A percentile compares a stretch with the other conserved stretches of the same genome.
phyloP scores from a whole-genome alignment of 1,139 yeast species.

The Yamadazyma friedrichii region DNA sequence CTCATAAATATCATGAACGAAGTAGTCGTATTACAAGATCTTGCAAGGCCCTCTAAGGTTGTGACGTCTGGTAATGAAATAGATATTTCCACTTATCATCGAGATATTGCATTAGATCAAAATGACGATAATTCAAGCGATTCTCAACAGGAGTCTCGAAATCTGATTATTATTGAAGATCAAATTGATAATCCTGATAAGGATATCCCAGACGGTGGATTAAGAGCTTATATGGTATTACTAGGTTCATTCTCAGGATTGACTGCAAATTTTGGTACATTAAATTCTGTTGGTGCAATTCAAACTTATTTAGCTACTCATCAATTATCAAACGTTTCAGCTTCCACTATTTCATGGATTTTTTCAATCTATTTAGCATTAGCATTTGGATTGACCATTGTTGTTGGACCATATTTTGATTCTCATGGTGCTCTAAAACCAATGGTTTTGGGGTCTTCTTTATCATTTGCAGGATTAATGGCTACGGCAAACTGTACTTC shows the following conservation, averaged over 20 bases:
- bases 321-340: conserved; percentile 44
- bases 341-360: conserved; percentile 62
- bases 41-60: background rate
- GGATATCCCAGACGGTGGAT: conserved; percentile 64
- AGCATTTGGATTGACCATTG: conserved; percentile 56
- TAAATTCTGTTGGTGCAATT: conserved; percentile 63
- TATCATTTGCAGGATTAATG: conserved; percentile 48
- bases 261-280: conserved; percentile 57
- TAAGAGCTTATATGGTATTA: conserved; percentile 56
- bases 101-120: too few relatives aligned
- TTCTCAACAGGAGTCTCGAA: too few relatives aligned
- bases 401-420: conserved; percentile 46
- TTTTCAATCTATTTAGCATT: conserved; percentile 61
- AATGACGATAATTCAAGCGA: too few relatives aligned
- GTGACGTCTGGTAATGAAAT: too few relatives aligned
- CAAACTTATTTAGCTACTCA: conserved; percentile 58
- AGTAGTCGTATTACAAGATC: background rate
- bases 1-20: too few relatives aligned
- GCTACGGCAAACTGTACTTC: conserved; percentile 49
- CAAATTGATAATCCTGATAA: conserved; percentile 1
- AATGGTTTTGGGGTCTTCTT: conserved; percentile 40
- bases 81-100: too few relatives aligned
- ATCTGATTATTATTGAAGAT: too few relatives aligned
- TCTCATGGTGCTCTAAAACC: conserved; percentile 46
- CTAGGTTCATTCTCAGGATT: conserved; percentile 63